Base-by-base conservation (phyloP, 345 rosid genomes). In the Laguncularia racemosa region DNA sequence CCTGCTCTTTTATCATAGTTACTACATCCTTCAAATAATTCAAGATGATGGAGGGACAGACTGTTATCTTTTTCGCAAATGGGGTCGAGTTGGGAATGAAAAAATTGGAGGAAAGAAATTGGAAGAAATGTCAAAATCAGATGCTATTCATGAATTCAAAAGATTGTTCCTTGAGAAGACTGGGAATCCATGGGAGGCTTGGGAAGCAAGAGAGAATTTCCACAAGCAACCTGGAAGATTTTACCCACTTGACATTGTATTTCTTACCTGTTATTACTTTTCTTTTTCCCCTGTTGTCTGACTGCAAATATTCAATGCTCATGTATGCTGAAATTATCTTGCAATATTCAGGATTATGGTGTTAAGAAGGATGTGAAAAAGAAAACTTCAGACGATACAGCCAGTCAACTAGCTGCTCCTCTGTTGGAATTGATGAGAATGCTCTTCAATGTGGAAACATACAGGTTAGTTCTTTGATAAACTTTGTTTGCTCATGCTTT, bases 61-160 rank as follows among this genome's bases (percentile, higher is more conserved):
- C 18, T 89, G 97, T 72, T 68, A 78, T 53, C 81, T 89, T 45
- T 93, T 82, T 58, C 97, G 96, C 46, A 87, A 89, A 78, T 93
- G 97, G 99, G 99, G 99, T 38, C 84, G 92, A 59, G 91, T 87
- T 28, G 99, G 99, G 33, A 84, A 81, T 71, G 89, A 87, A 38
- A 85, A 79, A 68, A 93, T 89, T 76, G 97, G 96, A 48, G 89
- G 95, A 58, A 76, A 1, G 61, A 93, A 87, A 70, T 74, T 87
- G 69, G 92, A 87, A 4, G 76, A 62, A 68, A 75, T 89, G 88
- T 60, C 81, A 64, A 93, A 93, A 81, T 74, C 81, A 69, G 96
- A 82, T 65, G 95, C 97, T 43, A 67, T 60, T 51, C 40, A 45
- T 38, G 66, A 67, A 60, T 67, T 67, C 64, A 67, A 67, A 47